Evolutionary conservation across 1,139 yeast genomes (phyloP).

Genomic region (Arxiozyma heterogenica): DNA sequence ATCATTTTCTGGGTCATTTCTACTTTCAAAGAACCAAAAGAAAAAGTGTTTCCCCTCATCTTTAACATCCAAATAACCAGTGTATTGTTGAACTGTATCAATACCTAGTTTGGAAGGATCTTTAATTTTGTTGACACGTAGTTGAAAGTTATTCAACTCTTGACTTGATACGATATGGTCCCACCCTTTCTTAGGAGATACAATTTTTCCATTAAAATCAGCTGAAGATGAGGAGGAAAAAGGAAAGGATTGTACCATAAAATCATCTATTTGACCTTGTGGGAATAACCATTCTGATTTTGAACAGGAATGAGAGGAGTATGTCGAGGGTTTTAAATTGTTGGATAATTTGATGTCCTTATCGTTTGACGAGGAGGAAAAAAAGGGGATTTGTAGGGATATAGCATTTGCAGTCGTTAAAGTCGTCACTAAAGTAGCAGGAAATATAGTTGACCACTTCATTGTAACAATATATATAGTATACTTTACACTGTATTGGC

Average conservation of each 20-base stretch:
- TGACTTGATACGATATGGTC: slow-evolving; percentile 49
- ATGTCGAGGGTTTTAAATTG: background rate
- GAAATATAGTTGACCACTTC: slow-evolving; percentile 3
- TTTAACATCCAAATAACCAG: slow-evolving; percentile 80
- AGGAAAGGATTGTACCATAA: background rate
- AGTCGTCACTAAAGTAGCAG: background rate
- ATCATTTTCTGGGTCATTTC: slow-evolving; percentile 80
- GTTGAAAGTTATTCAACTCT: slow-evolving; percentile 36
- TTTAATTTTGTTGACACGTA: slow-evolving; percentile 47
- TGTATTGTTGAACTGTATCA: slow-evolving; percentile 70
- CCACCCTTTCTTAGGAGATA: slow-evolving; percentile 33
- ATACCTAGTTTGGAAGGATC: slow-evolving; percentile 56
- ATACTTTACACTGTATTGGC: background rate
- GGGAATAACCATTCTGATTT: slow-evolving; percentile 1
- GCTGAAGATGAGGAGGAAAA: background rate
- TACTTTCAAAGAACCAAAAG: slow-evolving; percentile 81
- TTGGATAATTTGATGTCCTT: background rate
- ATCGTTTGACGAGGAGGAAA: background rate
- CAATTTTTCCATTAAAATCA: background rate
- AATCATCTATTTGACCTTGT: slow-evolving; percentile 1
- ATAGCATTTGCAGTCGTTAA: background rate
- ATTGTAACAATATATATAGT: background rate
- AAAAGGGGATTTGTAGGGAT: slow-evolving; percentile 3
- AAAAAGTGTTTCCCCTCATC: slow-evolving; percentile 79
- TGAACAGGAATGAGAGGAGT: background rate